Percentiles rank a stretch among this genome's conserved stretches.
Evolutionary conservation across 1,139 yeast species (phyloP).

Genomic region (Maudiozyma humilis): DNA sequence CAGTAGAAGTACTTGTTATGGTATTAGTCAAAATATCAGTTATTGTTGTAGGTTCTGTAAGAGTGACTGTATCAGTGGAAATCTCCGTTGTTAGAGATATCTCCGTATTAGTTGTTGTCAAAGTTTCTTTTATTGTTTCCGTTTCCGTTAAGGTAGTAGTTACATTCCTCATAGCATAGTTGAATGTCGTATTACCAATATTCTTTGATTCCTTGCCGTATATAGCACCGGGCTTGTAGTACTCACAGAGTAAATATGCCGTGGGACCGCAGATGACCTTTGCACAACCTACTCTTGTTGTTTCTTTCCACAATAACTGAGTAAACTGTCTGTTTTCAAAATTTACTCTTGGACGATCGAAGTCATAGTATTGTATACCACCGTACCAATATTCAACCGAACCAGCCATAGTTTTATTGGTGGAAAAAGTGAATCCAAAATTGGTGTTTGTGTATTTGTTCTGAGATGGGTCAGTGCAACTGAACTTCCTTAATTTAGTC

Average conservation of each 20-base stretch:
- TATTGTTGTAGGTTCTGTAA: neutral
- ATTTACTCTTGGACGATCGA: neutral
- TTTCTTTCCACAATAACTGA: slow-evolving; percentile 2
- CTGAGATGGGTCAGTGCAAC: neutral
- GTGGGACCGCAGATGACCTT: neutral
- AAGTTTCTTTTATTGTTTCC: neutral
- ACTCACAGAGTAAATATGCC: neutral
- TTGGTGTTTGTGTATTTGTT: neutral
- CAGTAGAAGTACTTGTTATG: neutral
- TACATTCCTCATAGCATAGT: neutral
- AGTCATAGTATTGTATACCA: neutral
- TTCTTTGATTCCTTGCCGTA: neutral
- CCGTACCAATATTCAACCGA: neutral
- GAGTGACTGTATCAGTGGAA: neutral
- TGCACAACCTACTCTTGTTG: slow-evolving; percentile 1
- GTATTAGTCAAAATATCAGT: neutral
- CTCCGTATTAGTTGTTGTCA: neutral
- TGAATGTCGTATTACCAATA: neutral
- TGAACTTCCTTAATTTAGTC: neutral
- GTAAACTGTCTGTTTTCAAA: neutral
- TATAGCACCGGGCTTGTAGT: neutral
- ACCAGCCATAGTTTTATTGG: neutral
- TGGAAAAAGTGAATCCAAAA: neutral
- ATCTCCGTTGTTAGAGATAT: neutral
- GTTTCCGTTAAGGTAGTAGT: neutral